Conservation (phyloP, 768 basidiomycete species). For the Serendipita vermifera region DNA sequence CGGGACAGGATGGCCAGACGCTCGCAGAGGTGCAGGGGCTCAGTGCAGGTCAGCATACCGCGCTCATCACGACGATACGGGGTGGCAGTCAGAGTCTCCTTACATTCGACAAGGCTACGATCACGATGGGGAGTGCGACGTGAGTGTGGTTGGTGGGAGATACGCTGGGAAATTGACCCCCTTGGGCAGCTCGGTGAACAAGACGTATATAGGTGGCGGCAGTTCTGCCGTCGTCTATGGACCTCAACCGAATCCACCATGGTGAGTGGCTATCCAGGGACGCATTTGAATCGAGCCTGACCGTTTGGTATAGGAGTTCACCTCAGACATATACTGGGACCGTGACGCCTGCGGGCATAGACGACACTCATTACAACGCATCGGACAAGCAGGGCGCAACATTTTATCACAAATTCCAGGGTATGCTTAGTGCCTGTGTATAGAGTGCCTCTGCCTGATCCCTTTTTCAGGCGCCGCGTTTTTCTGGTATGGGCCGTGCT, state of each 20-base stretch:
- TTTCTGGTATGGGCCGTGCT: neutral
- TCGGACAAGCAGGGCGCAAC: neutral
- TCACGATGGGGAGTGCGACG: neutral
- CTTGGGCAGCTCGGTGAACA: neutral
- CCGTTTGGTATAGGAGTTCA: neutral
- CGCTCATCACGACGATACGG: neutral
- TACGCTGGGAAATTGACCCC: too few species aligned
- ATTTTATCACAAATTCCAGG: neutral
- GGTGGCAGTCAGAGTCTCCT: neutral
- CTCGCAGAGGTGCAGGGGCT: neutral
- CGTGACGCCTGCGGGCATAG: neutral
- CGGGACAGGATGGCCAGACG: neutral
- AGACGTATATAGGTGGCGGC: neutral
- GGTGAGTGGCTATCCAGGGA: neutral
- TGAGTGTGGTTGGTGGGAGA: too few species aligned
- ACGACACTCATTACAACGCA: neutral
- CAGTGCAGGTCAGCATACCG: neutral
- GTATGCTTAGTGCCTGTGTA: too few species aligned
- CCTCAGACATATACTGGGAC: neutral
- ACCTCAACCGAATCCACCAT: neutral
- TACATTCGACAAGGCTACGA: neutral
- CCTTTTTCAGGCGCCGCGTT: neutral
- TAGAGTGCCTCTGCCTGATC: too few species aligned
- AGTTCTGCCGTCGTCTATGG: neutral
- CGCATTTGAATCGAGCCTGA: neutral